Base-by-base conservation (phyloP, 2,329 filamentous ascomycete species). In the Penicillium griseofulvum region DNA sequence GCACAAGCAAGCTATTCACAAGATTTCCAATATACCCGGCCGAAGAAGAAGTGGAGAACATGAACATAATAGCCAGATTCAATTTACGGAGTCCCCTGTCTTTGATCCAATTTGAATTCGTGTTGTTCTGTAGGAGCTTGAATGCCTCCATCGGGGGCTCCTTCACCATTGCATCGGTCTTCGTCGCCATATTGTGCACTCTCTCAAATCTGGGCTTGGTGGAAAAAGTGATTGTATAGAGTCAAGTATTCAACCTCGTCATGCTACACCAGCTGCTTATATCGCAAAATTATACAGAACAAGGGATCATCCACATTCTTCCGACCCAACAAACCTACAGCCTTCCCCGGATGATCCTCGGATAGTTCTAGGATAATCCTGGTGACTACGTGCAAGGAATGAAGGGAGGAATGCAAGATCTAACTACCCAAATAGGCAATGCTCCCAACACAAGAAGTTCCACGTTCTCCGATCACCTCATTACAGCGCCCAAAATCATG, bases 221-320 rank as follows among this genome's bases (percentile, higher is more conserved):
- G 10, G 48, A 26, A 0, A 43, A 24, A 4, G 8, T 16, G n/a
- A 17, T 11, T n/a, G 17, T 19, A 16, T 8, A n/a, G 29, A 17
- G 11, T 14, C 19, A 6, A 8, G 4, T 26, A 10, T 19, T 41
- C 10, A 29, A 14, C 31, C n/a, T 24, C 19, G 19, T 28, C 7
- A 16, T 36, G 5, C 11, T n/a, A 26, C 26, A 19, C 33, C 10
- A n/a, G 26, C 46, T 48, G 36, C 36, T 59, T 48, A 54, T 59
- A 64, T 49, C 42, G 51, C 58, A 55, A 49, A 36, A 43, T 38
- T 37, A 34, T 38, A 17, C 29, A 37, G 56, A 61, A 49, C 63
- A 65, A 65, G 63, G 60, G 60, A 61, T 60, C 57, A 43, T 55
- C 49, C 47, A 63, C 62, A 65, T 65, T 65, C 62, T 45, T 59